Evolutionary conservation across 106 monocot species (phyloP).

Genomic region (Dendrobium officinale): DNA sequence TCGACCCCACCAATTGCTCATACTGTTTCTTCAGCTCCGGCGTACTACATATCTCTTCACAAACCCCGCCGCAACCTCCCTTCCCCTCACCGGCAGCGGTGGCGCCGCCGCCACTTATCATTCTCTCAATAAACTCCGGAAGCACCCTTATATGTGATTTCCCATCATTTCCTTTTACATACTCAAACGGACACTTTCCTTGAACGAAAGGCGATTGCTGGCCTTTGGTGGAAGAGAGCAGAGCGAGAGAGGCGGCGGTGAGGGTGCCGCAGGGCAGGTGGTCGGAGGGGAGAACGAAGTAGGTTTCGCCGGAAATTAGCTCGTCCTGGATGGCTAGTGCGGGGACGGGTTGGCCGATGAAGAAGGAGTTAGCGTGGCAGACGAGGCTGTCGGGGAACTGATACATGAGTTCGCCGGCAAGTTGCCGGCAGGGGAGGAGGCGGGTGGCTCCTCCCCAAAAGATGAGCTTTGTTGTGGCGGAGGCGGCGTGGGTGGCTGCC

Average conservation of each 20-base stretch:
- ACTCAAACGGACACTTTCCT: conserved; percentile 33
- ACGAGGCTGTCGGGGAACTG: conserved; percentile 40
- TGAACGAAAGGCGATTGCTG: background rate
- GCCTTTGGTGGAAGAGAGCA: conserved; percentile 12
- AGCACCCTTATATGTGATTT: conserved; percentile 33
- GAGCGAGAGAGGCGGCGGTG: conserved; percentile 25
- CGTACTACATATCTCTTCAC: conserved; percentile 43
- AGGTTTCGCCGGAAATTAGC: conserved; percentile 48
- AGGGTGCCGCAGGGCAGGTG: conserved; percentile 13
- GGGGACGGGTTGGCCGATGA: conserved; percentile 54
- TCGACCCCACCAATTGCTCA: conserved; percentile 54
- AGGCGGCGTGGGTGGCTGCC: background rate
- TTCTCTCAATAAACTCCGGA: conserved; percentile 1
- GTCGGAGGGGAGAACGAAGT: conserved; percentile 63
- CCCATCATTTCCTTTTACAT: conserved; percentile 36
- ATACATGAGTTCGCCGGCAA: conserved; percentile 42
- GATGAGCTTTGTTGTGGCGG: conserved; percentile 24
- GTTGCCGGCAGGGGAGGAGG: conserved; percentile 3
- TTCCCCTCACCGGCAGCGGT: too few relatives aligned
- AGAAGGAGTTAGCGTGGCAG: conserved; percentile 71
- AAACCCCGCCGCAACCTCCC: too few relatives aligned
- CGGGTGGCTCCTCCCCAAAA: conserved; percentile 46
- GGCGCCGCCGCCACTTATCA: background rate
- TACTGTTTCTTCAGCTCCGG: conserved; percentile 83
- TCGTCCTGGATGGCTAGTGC: conserved; percentile 36